Evolutionary conservation across 345 rosid genomes (phyloP).

Genomic region (Aquilaria malaccensis): DNA sequence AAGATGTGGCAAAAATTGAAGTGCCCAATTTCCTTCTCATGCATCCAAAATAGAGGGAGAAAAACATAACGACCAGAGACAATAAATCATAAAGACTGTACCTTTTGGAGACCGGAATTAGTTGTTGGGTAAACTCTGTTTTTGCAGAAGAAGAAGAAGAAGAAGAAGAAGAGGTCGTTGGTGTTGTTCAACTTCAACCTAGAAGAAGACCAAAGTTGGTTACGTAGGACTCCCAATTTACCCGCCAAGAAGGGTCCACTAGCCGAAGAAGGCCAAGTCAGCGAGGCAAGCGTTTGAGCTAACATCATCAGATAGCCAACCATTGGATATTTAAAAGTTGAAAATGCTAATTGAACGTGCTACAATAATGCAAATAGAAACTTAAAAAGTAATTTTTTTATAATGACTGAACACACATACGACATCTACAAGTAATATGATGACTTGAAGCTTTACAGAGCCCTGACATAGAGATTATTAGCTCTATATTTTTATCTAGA

Average conservation of each 20-base stretch:
- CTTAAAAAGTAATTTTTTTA: neutral
- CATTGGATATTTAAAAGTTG: neutral
- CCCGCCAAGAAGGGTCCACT: slow-evolving; percentile 17
- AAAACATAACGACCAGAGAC: neutral
- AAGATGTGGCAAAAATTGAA: neutral
- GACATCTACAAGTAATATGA: too few relatives aligned
- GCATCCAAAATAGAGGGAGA: neutral
- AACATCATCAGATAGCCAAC: slow-evolving; percentile 13
- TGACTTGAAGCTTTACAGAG: too few relatives aligned
- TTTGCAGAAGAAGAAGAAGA: neutral
- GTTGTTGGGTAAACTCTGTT: too few relatives aligned
- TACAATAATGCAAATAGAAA: too few relatives aligned
- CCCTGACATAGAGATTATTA: too few relatives aligned
- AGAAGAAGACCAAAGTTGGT: slow-evolving; percentile 6
- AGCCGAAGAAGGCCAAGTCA: slow-evolving; percentile 1
- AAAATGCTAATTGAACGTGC: too few relatives aligned
- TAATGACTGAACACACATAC: neutral
- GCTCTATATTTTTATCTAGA: too few relatives aligned
- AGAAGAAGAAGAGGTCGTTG: slow-evolving; percentile 12
- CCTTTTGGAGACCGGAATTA: too few relatives aligned
- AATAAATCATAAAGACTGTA: too few relatives aligned
- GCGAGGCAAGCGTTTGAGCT: slow-evolving; percentile 6
- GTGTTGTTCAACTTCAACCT: slow-evolving; percentile 3
- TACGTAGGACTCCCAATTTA: neutral
- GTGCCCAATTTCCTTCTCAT: neutral